Evolutionary conservation across 2,329 filamentous ascomycete species (phyloP), one percentile per base, ranked within the genome.

Genomic region (Alternaria consortialis): DNA sequence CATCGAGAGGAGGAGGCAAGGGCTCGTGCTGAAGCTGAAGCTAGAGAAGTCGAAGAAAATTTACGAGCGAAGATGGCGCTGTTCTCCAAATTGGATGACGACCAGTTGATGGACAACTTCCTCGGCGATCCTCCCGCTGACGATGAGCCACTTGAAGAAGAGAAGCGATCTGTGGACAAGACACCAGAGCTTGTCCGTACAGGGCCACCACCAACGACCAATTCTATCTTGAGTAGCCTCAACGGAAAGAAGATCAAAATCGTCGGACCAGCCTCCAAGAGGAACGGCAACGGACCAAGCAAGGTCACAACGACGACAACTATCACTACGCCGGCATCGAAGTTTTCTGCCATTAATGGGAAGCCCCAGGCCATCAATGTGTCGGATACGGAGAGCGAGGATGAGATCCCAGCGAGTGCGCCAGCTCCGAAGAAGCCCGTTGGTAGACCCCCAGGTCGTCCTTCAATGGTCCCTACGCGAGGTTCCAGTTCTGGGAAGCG

Each of bases 211-310:
- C 65, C 63, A 54, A 56, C 71, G 1, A 63, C 62, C 2, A 74
- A 74, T 37, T 75, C 77, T 1, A 68, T 78, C 13, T 60, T 77
- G 55, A 62, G 67, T 23, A 69, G 69, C 6, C 74, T 74, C 68
- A 60, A 62, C 4, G 69, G 77, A n/a, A 77, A 74, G 65, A 78
- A 77, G 48, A 74, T 78, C 60, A 79, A 76, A 54, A 74, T 78
- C 23, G 70, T 77, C 1, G 65, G 65, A 39, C 57, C 70, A 13
- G 62, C 65, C 5, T 65, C 68, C 1, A 75, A 71, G 53, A 66
- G 64, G 25, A 68, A 66, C 12, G 50, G 58, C 15, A 60, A 58
- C 2, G 55, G 44, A 3, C 25, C 65, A 4, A 58, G 58, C 2
- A 71, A 52, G 8, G 63, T 60, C 1, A 65, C 65, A 4, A 66